These are phyloP conservation scores for Endothia cerciana DNA, from an alignment of 2,329 filamentous ascomycete species.

Conservation along the genomic window DNA sequence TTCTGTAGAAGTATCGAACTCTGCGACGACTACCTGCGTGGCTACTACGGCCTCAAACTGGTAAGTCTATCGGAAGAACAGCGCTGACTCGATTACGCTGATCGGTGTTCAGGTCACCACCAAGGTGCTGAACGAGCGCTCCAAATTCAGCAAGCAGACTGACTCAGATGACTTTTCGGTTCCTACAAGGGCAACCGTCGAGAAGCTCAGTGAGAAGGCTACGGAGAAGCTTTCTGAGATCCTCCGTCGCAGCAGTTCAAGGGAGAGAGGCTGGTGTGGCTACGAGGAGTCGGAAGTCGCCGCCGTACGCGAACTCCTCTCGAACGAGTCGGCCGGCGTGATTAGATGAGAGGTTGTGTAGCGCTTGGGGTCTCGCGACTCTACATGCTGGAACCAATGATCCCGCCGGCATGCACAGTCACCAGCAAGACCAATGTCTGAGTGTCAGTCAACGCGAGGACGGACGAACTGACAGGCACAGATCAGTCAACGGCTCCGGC, in stretches of 20 bases:
- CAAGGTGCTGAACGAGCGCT: conserved; percentile 50
- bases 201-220: conserved; percentile 72
- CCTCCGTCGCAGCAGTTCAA: conserved; percentile 63
- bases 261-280: conserved; percentile 71
- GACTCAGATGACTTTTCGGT: conserved; percentile 56
- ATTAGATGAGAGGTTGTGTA: conserved; percentile 45
- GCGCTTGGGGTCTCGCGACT: neutral
- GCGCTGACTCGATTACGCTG: conserved; percentile 32
- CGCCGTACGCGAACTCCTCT: conserved; percentile 70
- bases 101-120: conserved; percentile 49
- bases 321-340: conserved; percentile 51
- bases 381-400: conserved; percentile 33
- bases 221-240: conserved; percentile 79
- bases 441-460: conserved; percentile 20
- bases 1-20: conserved; percentile 92
- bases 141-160: conserved; percentile 49
- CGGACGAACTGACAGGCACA: conserved; percentile 11
- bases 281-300: conserved; percentile 73
- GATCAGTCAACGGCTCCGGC: conserved; percentile 1
- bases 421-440: conserved; percentile 1
- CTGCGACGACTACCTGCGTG: conserved; percentile 89
- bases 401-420: conserved; percentile 13
- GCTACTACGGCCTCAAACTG: conserved; percentile 88
- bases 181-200: conserved; percentile 61
- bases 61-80: conserved; percentile 47